Percentiles rank a stretch among this genome's conserved stretches.
Evolutionary conservation across 257 asterid genomes (phyloP).

Genomic region (Solanum ossicruentum): DNA sequence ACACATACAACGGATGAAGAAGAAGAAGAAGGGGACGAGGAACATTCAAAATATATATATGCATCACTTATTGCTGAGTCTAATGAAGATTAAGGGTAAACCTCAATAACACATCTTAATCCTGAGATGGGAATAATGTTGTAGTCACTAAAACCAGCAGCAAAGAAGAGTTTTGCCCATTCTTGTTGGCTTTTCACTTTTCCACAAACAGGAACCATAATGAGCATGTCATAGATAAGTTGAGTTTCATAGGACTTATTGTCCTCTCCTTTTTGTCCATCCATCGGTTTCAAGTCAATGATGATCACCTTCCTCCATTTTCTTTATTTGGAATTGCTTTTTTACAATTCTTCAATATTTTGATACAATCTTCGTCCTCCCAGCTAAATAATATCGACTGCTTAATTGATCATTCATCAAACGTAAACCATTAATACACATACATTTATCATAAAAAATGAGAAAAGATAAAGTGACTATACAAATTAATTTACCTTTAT

Average conservation of each 20-base stretch:
- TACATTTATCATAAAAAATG: too few relatives aligned
- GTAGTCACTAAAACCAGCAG: background rate
- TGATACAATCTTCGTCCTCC: background rate
- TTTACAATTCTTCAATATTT: constrained; percentile 6
- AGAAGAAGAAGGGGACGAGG: background rate
- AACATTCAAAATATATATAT: background rate
- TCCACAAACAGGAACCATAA: background rate
- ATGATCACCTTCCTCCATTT: constrained; percentile 7
- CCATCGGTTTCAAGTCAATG: background rate
- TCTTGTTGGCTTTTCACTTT: background rate
- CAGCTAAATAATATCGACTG: background rate
- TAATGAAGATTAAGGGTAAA: background rate
- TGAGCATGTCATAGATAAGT: background rate
- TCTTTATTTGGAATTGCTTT: constrained; percentile 5
- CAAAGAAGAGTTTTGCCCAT: background rate
- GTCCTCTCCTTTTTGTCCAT: background rate
- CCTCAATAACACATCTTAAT: background rate
- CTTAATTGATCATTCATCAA: background rate
- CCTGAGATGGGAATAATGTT: background rate
- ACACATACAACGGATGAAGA: background rate
- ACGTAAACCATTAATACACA: background rate
- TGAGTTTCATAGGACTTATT: background rate
- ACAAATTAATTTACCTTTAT: background rate
- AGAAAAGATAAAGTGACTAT: too few relatives aligned
- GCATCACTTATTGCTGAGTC: background rate